Conservation (phyloP, 2,329 filamentous ascomycete species). For the Leptographium procerum region DNA sequence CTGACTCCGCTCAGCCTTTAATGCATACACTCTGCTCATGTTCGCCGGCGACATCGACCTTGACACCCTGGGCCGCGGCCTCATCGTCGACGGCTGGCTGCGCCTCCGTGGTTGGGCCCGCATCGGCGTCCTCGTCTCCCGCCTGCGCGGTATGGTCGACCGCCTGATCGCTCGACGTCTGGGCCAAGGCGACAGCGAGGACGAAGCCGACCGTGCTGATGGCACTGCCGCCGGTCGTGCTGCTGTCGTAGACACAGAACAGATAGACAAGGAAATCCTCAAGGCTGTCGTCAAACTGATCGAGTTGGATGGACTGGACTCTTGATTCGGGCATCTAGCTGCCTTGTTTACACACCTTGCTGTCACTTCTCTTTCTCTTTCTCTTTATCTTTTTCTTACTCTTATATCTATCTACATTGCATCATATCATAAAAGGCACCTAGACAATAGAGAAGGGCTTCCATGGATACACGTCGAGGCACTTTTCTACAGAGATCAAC, state of each 20-base stretch:
- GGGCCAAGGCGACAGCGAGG: conserved; percentile 54
- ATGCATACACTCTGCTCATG: conserved; percentile 75
- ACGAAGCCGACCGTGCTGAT: background rate
- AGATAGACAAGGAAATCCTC: conserved; percentile 56
- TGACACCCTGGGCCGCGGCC: conserved; percentile 74
- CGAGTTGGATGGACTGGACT: conserved; percentile 80
- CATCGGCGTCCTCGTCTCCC: conserved; percentile 78
- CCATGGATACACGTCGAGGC: too few species aligned
- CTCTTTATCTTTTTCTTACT: too few species aligned
- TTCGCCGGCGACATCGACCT: conserved; percentile 81
- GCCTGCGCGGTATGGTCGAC: conserved; percentile 79
- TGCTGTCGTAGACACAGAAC: conserved; percentile 26
- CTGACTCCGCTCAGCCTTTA: conserved; percentile 78
- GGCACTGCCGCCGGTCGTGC: conserved; percentile 3
- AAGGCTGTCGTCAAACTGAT: conserved; percentile 68
- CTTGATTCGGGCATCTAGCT: conserved; percentile 27
- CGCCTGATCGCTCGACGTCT: conserved; percentile 70
- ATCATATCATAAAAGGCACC: too few species aligned
- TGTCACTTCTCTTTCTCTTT: too few species aligned
- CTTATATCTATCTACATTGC: too few species aligned
- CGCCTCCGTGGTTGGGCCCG: conserved; percentile 80
- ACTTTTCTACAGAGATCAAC: too few species aligned
- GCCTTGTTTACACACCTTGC: too few species aligned
- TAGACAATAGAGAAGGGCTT: too few species aligned
- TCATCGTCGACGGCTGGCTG: conserved; percentile 89